phyloP scores from a whole-genome alignment of 2,329 filamentous ascomycete species.

The Fusarium aywerte region DNA sequence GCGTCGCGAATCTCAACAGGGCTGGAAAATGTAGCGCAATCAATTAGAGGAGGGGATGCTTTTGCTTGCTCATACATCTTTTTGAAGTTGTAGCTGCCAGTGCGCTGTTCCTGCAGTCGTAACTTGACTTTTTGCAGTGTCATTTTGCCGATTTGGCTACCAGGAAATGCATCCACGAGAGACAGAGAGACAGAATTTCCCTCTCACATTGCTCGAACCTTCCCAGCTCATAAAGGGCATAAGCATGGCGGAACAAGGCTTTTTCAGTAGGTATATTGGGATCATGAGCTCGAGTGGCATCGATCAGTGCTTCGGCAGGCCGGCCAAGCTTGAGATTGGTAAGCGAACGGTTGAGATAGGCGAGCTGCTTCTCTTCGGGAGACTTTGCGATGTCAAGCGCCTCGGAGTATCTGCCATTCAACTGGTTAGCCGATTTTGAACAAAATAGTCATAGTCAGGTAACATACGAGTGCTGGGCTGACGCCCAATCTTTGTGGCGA shows the following conservation, averaged over 20 bases:
- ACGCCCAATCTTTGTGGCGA: neutral
- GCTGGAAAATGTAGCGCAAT: slow-evolving; percentile 59
- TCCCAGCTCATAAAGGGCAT: neutral
- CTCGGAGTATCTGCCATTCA: neutral
- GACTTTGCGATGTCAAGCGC: neutral
- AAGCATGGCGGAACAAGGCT: neutral
- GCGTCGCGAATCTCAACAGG: slow-evolving; percentile 56
- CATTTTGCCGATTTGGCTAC: slow-evolving; percentile 47
- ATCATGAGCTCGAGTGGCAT: neutral
- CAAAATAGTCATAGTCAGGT: accelerated
- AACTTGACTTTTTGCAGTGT: slow-evolving; percentile 47
- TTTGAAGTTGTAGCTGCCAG: slow-evolving; percentile 54
- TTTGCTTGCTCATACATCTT: slow-evolving; percentile 52
- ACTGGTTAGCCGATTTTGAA: neutral
- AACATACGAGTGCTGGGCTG: neutral
- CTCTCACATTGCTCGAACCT: neutral
- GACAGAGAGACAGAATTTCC: slow-evolving; percentile 45
- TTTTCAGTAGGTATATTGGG: neutral
- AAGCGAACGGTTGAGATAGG: slow-evolving; percentile 3
- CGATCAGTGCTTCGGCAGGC: neutral
- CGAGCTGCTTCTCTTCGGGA: neutral
- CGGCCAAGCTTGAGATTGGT: neutral
- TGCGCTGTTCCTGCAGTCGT: slow-evolving; percentile 53
- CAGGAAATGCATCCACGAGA: slow-evolving; percentile 50
- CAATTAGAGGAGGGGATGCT: slow-evolving; percentile 54